Evolutionary conservation across 306 rosid species (phyloP).

Genomic region (Malus orientalis): DNA sequence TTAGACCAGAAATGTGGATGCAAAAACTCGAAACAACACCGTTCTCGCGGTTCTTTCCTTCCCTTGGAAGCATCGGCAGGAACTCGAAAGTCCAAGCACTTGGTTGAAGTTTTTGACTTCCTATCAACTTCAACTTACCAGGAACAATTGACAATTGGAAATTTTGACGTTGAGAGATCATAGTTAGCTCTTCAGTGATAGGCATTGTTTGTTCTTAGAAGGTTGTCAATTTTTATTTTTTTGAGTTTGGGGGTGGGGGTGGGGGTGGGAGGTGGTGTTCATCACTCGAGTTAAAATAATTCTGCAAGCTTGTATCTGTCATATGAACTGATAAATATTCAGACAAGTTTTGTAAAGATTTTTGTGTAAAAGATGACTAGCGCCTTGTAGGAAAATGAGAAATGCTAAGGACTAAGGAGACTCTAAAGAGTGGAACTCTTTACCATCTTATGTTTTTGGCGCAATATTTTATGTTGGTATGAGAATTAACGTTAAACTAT

Average conservation of each 20-base stretch:
- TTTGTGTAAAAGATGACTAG: background rate
- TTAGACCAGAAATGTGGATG: background rate
- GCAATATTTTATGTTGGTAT: too few relatives aligned
- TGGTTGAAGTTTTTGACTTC: conserved; percentile 37
- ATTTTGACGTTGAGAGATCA: conserved; percentile 28
- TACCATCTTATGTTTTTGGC: too few relatives aligned
- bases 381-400: too few relatives aligned
- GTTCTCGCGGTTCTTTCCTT: conserved; percentile 17
- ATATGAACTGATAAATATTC: too few relatives aligned
- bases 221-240: background rate
- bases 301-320: background rate
- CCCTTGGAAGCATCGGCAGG: conserved; percentile 22
- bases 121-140: conserved; percentile 16
- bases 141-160: conserved; percentile 16
- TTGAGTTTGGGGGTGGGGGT: too few relatives aligned
- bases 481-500: fast-evolving
- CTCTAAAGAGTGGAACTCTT: fast-evolving
- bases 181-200: conserved; percentile 7
- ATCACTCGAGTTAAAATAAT: background rate
- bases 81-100: conserved; percentile 16
- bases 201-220: background rate
- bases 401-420: too few relatives aligned
- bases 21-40: background rate
- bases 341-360: background rate
- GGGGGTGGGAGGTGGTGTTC: background rate